These are phyloP conservation scores for Lentinula sp. DNA, from an alignment of 768 basidiomycete species.

Conservation along the genomic window DNA sequence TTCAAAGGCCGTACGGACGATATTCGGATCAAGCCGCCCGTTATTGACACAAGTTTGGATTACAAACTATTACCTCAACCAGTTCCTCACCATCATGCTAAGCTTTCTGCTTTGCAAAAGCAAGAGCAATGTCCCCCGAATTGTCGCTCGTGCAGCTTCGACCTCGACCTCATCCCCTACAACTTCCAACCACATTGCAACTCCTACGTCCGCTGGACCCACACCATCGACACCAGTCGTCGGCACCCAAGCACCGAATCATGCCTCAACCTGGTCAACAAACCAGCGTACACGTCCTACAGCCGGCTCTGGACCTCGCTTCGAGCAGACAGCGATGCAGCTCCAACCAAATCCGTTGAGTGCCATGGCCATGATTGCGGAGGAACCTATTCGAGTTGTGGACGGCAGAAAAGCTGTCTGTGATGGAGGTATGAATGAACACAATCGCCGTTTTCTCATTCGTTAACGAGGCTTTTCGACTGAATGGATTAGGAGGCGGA, in stretches of 20 bases:
- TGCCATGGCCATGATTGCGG: slow-evolving; percentile 84
- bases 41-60: not conserved
- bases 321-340: slow-evolving; percentile 87
- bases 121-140: not conserved
- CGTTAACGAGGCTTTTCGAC: not conserved
- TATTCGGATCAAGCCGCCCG: not conserved
- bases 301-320: slow-evolving; percentile 62
- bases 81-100: slow-evolving; percentile 1
- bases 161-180: slow-evolving; percentile 7
- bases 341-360: slow-evolving; percentile 86
- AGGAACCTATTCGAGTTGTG: slow-evolving; percentile 82
- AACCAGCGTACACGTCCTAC: slow-evolving; percentile 68
- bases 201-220: slow-evolving; percentile 6
- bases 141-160: slow-evolving; percentile 2
- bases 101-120: not conserved
- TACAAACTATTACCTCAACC: not conserved
- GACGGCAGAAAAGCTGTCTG: slow-evolving; percentile 83
- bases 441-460: too few species aligned
- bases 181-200: slow-evolving; percentile 9
- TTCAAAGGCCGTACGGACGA: not conserved
- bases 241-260: slow-evolving; percentile 75
- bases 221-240: slow-evolving; percentile 22
- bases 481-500: slow-evolving; percentile 63
- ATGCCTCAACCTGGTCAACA: slow-evolving; percentile 77
- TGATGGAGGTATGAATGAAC: slow-evolving; percentile 77